phyloP scores from a whole-genome alignment of 306 rosid genomes.

The Oemleria cerasiformis region DNA sequence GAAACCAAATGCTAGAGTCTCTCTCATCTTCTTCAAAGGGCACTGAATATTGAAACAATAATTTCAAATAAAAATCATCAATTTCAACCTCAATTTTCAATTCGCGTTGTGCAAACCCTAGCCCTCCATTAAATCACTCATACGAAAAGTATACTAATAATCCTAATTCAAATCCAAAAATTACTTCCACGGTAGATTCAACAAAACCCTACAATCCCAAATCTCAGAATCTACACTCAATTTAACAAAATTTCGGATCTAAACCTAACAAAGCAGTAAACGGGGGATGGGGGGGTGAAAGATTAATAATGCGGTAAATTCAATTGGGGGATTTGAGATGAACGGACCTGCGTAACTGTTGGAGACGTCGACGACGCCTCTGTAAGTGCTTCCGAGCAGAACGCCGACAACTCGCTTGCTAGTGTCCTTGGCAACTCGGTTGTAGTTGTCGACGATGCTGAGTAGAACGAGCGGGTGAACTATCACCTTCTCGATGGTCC shows the following conservation, averaged over 20 bases:
- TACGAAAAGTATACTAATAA: not conserved
- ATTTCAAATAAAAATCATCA: too few relatives aligned
- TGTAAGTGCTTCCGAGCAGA: conserved; percentile 69
- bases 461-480: conserved; percentile 84
- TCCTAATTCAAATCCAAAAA: not conserved
- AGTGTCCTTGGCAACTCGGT: conserved; percentile 81
- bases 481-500: conserved; percentile 79
- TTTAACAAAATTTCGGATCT: not conserved
- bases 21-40: conserved; percentile 94
- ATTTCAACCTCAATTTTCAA: conserved; percentile 3
- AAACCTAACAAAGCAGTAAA: not conserved
- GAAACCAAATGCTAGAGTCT: conserved; percentile 93
- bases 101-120: conserved; percentile 4
- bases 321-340: not conserved
- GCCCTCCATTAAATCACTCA: not conserved
- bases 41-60: conserved; percentile 39
- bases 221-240: not conserved
- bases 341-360: conserved; percentile 79
- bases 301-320: conserved; percentile 5
- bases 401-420: conserved; percentile 87
- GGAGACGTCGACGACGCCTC: conserved; percentile 83
- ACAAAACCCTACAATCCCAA: not conserved
- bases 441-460: conserved; percentile 91
- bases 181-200: not conserved
- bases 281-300: not conserved